Conservation (phyloP, 2,329 filamentous ascomycete species). For the Sclerotinia subarctica region DNA sequence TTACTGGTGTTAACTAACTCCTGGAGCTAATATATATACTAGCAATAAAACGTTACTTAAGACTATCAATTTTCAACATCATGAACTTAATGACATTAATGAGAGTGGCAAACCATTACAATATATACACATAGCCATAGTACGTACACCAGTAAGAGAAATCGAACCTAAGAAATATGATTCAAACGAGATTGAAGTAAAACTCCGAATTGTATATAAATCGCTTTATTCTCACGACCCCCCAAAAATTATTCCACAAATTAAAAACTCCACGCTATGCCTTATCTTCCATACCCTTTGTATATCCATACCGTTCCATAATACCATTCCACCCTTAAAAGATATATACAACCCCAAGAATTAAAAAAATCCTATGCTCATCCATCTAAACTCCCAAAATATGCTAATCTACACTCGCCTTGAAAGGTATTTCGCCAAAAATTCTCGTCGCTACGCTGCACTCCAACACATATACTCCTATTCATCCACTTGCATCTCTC, state of each 20-base stretch:
- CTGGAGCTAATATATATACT: too few relatives aligned
- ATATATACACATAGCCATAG: too few relatives aligned
- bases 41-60: too few relatives aligned
- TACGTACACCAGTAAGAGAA: too few relatives aligned
- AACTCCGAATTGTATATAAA: neutral
- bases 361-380: neutral
- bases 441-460: neutral
- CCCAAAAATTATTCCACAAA: neutral
- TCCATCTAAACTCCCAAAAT: slow-evolving; percentile 21
- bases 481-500: neutral
- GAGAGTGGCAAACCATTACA: too few relatives aligned
- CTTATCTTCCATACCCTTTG: neutral
- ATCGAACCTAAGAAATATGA: too few relatives aligned
- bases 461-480: neutral
- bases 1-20: too few relatives aligned
- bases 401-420: slow-evolving; percentile 13
- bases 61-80: too few relatives aligned
- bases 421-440: slow-evolving; percentile 3
- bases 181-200: too few relatives aligned
- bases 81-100: too few relatives aligned
- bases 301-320: slow-evolving; percentile 8
- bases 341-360: neutral
- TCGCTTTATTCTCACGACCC: neutral
- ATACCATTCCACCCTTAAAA: neutral
- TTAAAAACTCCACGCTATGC: slow-evolving; percentile 8